A percentile compares a stretch with the other conserved stretches of the same genome.
phyloP scores from a whole-genome alignment of 768 basidiomycete species.

The Lactarius deliciosus region DNA sequence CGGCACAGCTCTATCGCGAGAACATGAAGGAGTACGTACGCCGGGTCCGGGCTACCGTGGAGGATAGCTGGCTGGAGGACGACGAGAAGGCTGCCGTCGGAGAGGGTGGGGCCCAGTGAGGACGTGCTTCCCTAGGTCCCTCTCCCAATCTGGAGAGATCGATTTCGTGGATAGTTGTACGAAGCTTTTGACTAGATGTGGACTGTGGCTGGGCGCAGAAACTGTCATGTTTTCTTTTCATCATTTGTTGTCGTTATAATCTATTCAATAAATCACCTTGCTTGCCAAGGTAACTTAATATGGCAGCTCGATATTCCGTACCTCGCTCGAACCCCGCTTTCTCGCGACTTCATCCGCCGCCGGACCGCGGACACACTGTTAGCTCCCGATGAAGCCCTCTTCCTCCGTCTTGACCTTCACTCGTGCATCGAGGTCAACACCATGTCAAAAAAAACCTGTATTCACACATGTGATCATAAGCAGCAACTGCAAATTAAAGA shows the following conservation, averaged over 20 bases:
- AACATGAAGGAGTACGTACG: slow-evolving; percentile 99
- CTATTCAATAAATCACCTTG: neutral
- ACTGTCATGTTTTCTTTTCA: neutral
- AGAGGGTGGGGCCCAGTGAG: slow-evolving; percentile 34
- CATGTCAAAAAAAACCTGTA: too few relatives aligned
- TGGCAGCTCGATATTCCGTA: too few relatives aligned
- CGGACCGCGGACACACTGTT: neutral
- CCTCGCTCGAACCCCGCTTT: neutral
- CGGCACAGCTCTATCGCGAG: slow-evolving; percentile 93
- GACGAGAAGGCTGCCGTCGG: slow-evolving; percentile 63
- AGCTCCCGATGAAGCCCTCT: too few relatives aligned
- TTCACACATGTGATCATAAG: too few relatives aligned
- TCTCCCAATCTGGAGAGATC: neutral
- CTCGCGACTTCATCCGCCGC: neutral
- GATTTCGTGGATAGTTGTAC: slow-evolving; percentile 4
- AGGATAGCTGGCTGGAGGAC: slow-evolving; percentile 91
- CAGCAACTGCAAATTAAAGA: too few relatives aligned
- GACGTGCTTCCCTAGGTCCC: slow-evolving; percentile 5
- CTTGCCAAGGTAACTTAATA: too few relatives aligned
- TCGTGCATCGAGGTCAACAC: too few relatives aligned
- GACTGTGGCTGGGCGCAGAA: neutral
- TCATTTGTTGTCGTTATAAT: slow-evolving; percentile 4
- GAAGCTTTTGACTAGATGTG: slow-evolving; percentile 8
- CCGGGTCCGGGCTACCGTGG: slow-evolving; percentile 89
- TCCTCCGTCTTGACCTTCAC: too few relatives aligned